Conservation (phyloP, 1,284 basidiomycete genomes). For the Heliocybe sulcata region DNA sequence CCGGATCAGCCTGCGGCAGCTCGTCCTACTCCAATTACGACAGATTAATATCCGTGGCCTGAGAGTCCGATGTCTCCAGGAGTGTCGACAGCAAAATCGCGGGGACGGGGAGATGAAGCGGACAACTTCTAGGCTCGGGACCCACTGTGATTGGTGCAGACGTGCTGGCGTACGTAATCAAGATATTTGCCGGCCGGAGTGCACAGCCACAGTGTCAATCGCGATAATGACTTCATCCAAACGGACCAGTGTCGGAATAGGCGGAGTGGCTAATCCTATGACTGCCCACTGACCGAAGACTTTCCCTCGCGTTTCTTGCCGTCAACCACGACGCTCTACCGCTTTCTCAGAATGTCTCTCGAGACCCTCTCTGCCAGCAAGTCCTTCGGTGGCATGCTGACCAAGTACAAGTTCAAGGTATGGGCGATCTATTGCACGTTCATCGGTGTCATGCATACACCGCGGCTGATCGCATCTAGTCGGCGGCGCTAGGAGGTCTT, state of each 20-base stretch:
- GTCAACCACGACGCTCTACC: not conserved
- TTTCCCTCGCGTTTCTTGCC: not conserved
- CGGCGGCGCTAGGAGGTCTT: constrained; percentile 72
- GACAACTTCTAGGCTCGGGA: not conserved
- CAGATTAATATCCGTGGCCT: too few species aligned
- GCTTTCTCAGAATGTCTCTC: constrained; percentile 31
- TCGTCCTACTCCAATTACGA: too few species aligned
- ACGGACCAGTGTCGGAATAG: not conserved
- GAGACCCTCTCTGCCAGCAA: constrained; percentile 74
- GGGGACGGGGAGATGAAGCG: too few species aligned
- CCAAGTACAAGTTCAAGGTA: constrained; percentile 86
- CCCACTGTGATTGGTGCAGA: not conserved
- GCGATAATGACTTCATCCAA: not conserved
- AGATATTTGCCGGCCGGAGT: not conserved
- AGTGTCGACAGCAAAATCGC: too few species aligned
- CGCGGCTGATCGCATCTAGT: constrained; percentile 20
- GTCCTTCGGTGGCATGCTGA: constrained; percentile 71
- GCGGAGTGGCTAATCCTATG: not conserved
- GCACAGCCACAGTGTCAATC: not conserved
- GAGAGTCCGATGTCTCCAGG: too few species aligned
- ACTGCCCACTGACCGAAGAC: not conserved
- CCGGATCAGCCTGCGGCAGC: too few species aligned
- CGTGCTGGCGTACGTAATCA: not conserved
- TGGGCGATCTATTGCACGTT: constrained; percentile 13
- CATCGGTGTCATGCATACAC: not conserved